phyloP scores from a whole-genome alignment of 805 yeast species.

The Candida argentea region DNA sequence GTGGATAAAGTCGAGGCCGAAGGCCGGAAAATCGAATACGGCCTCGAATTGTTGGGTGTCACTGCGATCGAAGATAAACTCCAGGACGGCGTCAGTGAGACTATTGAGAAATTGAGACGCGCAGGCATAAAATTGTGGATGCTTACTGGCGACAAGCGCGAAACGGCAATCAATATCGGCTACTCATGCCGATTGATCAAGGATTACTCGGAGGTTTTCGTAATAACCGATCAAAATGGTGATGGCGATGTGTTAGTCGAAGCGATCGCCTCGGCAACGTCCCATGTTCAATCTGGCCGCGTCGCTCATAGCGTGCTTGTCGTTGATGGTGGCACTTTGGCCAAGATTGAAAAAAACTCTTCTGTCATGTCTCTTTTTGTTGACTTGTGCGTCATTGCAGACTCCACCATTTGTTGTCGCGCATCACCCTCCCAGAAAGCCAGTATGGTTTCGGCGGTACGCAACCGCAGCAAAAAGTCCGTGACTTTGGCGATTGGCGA shows the following conservation, averaged over 20 bases:
- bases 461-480: constrained; percentile 52
- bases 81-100: constrained; percentile 93
- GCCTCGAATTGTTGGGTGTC: constrained; percentile 73
- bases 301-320: constrained; percentile 94
- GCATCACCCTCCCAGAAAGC: constrained; percentile 98
- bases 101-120: constrained; percentile 81
- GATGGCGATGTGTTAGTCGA: constrained; percentile 51
- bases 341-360: constrained; percentile 62
- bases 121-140: constrained; percentile 97
- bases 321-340: constrained; percentile 84
- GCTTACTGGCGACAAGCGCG: constrained; percentile 97
- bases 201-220: constrained; percentile 81
- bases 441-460: constrained; percentile 70
- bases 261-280: constrained; percentile 63
- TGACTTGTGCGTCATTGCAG: constrained; percentile 77
- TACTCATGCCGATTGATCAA: constrained; percentile 88
- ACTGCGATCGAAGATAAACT: constrained; percentile 96
- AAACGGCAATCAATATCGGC: constrained; percentile 96
- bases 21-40: constrained; percentile 63
- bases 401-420: constrained; percentile 89
- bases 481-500: constrained; percentile 97
- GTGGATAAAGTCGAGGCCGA: constrained; percentile 53
- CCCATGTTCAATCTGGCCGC: constrained; percentile 59
- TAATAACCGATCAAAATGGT: constrained; percentile 46
- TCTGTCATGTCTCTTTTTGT: constrained; percentile 66